Conservation (phyloP, 805 yeast genomes). For the Ogataea glucozyma region DNA sequence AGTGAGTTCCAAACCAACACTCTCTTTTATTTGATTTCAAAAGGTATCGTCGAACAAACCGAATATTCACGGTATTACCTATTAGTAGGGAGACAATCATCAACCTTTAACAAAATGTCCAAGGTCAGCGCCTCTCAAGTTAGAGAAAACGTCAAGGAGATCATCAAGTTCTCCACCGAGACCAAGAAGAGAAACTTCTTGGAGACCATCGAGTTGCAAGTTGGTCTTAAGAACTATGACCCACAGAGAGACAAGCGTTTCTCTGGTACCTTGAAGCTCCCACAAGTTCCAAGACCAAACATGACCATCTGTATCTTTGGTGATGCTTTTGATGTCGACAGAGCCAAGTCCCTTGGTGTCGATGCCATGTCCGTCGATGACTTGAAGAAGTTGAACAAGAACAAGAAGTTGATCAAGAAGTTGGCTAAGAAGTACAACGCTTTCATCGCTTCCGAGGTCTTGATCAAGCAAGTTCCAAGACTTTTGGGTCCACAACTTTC, state of each 20-base stretch:
- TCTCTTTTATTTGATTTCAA: neutral
- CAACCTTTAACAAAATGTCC: slow-evolving; percentile 43
- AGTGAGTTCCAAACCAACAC: neutral
- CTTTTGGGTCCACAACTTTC: slow-evolving; percentile 99
- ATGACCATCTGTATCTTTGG: slow-evolving; percentile 99
- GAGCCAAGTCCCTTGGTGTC: slow-evolving; percentile 98
- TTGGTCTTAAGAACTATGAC: slow-evolving; percentile 99
- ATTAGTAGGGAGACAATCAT: slow-evolving; percentile 74
- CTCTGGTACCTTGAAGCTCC: slow-evolving; percentile 99
- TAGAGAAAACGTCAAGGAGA: slow-evolving; percentile 93
- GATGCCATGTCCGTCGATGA: slow-evolving; percentile 99
- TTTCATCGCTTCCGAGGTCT: slow-evolving; percentile 98
- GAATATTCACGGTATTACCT: slow-evolving; percentile 36
- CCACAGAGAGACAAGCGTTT: slow-evolving; percentile 99
- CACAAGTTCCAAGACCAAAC: slow-evolving; percentile 99
- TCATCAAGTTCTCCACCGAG: slow-evolving; percentile 85
- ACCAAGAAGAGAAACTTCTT: slow-evolving; percentile 99
- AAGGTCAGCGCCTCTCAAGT: slow-evolving; percentile 91
- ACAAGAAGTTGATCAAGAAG: slow-evolving; percentile 99
- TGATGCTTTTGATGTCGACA: slow-evolving; percentile 99
- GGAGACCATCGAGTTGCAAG: slow-evolving; percentile 99
- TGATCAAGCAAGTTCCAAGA: slow-evolving; percentile 99
- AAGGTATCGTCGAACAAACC: slow-evolving; percentile 54
- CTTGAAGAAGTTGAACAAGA: slow-evolving; percentile 99
- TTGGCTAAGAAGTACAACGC: slow-evolving; percentile 99